Base-by-base conservation (phyloP, 1,139 yeast genomes). In the Suhomyces bolitotheri region DNA sequence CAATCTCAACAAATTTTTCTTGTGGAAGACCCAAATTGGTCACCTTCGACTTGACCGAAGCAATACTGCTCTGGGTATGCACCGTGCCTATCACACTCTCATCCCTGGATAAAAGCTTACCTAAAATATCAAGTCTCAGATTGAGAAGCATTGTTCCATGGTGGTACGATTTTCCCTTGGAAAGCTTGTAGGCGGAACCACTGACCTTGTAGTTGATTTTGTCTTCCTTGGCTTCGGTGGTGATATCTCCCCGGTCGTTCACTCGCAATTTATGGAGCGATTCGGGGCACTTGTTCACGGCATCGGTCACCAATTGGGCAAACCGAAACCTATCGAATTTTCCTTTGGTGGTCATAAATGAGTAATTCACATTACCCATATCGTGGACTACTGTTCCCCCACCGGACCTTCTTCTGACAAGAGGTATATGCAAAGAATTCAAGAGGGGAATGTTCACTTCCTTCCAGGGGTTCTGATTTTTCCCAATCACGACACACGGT, bases 301-400 rank as follows among this genome's bases (percentile, higher is more conserved):
- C 73, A 4, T 67, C 54, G 1, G 70, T 72, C 7, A 89, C 65
- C 44, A 73, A 49, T 6, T 68, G 51, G 3, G 88, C 82, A 54
- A 84, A 88, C 27, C 58, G 68, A 30, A 73, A 74, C 27, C 96
- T 64, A 44, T 80, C 74, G 51, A 94, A 94, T 2, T 71, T 73
- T 4, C 66, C 71, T 43, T 89, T 78, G 2, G 83, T 68, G 13
- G 88, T 80, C 71, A 92, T 80, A 47, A 78, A 88, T 6, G 95
- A 82, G 58, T 82, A 94, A 54, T 94, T 94, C 15, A 83, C 80
- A 52, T 94, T 94, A 0, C 97, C 96, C n/a, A 71, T 50, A 58
- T 92, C 98, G 55, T 94, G 99, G 8, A 89, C 96, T 1, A 94
- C 99, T 0, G 97, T 80, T 0, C 99, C 99, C 2, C 99, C 99